Percentiles rank a stretch among this genome's conserved stretches.
Evolutionary conservation across 331 rosid species (phyloP).

Genomic region (Pyracantha coccinea): DNA sequence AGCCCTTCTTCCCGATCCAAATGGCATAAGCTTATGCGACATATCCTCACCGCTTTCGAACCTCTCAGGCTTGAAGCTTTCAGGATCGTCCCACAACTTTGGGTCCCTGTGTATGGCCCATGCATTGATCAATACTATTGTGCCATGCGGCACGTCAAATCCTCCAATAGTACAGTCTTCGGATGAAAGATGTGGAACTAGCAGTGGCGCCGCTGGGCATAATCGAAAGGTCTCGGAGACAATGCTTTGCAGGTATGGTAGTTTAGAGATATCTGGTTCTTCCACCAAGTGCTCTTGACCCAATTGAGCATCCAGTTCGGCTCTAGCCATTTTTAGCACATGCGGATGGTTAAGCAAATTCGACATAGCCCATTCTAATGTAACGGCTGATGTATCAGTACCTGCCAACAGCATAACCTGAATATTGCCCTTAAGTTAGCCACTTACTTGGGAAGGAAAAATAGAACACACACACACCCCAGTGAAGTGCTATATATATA

Average conservation of each 20-base stretch:
- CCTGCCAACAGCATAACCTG: slow-evolving; percentile 43
- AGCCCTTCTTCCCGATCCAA: slow-evolving; percentile 50
- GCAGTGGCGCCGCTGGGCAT: slow-evolving; percentile 34
- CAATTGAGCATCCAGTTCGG: slow-evolving; percentile 21
- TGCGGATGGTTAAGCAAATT: slow-evolving; percentile 42
- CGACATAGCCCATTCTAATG: slow-evolving; percentile 55
- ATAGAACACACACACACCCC: no score
- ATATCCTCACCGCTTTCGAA: slow-evolving; percentile 16
- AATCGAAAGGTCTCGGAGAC: slow-evolving; percentile 42
- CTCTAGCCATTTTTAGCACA: slow-evolving; percentile 28
- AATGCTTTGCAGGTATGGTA: slow-evolving; percentile 37
- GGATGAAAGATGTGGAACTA: slow-evolving; percentile 45
- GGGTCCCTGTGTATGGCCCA: slow-evolving; percentile 56
- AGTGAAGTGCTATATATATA: no score
- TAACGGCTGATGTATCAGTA: slow-evolving; percentile 39
- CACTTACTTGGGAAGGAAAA: not conserved
- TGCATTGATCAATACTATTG: slow-evolving; percentile 40
- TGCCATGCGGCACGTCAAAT: slow-evolving; percentile 31
- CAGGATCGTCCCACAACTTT: slow-evolving; percentile 31
- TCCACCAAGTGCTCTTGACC: slow-evolving; percentile 31
- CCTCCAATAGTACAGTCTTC: slow-evolving; percentile 33
- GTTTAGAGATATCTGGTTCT: slow-evolving; percentile 33
- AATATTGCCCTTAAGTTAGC: not conserved
- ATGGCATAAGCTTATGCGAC: slow-evolving; percentile 26
- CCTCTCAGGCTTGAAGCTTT: slow-evolving; percentile 43